Conservation (phyloP, 2,329 filamentous ascomycete species). For the Fusarium virguliforme region DNA sequence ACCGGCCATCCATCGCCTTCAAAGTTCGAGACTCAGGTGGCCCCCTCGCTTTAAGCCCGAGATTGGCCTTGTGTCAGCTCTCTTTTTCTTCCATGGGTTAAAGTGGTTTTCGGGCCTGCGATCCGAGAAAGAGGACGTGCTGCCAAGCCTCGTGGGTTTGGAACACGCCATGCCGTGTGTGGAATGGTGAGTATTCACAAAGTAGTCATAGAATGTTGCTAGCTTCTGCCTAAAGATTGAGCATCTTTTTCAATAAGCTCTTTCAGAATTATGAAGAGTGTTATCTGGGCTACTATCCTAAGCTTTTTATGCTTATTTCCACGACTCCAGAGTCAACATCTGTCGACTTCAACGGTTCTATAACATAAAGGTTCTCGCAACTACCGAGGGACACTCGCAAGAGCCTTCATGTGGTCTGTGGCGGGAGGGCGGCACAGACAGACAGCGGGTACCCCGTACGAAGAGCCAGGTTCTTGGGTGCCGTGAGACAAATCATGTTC, state of each 20-base stretch:
- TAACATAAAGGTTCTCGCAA: slow-evolving; percentile 9
- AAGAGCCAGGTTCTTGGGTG: background rate
- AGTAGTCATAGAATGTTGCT: background rate
- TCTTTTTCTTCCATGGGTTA: slow-evolving; percentile 6
- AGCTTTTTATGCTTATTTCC: background rate
- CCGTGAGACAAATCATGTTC: slow-evolving; percentile 18
- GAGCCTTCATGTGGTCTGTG: slow-evolving; percentile 21
- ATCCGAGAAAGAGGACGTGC: slow-evolving; percentile 38
- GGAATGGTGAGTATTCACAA: background rate
- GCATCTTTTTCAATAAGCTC: background rate
- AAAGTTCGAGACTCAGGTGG: background rate
- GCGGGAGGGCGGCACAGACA: background rate
- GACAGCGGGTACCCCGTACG: background rate
- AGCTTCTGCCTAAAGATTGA: background rate
- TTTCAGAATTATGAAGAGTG: background rate
- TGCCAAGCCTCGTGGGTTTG: slow-evolving; percentile 1
- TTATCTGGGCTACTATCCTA: background rate
- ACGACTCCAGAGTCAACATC: background rate
- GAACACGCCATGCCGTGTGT: background rate
- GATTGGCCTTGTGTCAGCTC: slow-evolving; percentile 20
- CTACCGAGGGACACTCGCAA: slow-evolving; percentile 30
- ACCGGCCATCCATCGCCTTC: background rate
- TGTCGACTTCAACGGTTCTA: background rate
- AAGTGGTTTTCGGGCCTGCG: slow-evolving; percentile 40
- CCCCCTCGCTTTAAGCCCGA: background rate